phyloP scores from a whole-genome alignment of 2,329 filamentous ascomycete species.

The Paecilomyces sp. region DNA sequence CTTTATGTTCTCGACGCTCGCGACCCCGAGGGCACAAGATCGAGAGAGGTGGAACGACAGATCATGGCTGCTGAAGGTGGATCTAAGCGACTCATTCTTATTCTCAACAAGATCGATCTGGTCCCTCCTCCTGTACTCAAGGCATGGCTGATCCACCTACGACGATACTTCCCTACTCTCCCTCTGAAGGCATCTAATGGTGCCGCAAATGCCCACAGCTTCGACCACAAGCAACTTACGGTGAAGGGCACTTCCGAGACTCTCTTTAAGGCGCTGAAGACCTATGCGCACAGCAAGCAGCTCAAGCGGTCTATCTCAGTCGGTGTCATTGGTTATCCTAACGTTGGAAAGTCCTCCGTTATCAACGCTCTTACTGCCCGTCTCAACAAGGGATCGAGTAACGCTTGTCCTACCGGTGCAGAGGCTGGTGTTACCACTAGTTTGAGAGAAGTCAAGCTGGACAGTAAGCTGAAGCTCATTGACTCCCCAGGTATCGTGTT shows the following conservation, averaged over 20 bases:
- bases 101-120: conserved; percentile 94
- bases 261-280: conserved; percentile 83
- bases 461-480: conserved; percentile 87
- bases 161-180: conserved; percentile 83
- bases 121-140: conserved; percentile 75
- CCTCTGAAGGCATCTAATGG: conserved; percentile 78
- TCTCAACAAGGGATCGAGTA: conserved; percentile 55
- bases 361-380: conserved; percentile 86
- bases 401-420: conserved; percentile 78
- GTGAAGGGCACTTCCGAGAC: conserved; percentile 78
- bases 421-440: conserved; percentile 89
- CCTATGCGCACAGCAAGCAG: conserved; percentile 73
- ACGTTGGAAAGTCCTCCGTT: conserved; percentile 92
- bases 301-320: conserved; percentile 86
- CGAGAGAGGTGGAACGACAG: conserved; percentile 80
- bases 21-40: conserved; percentile 84
- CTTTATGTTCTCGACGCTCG: conserved; percentile 90
- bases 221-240: conserved; percentile 85
- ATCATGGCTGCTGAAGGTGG: conserved; percentile 82
- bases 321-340: conserved; percentile 90
- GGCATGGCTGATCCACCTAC: conserved; percentile 75
- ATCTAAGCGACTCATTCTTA: conserved; percentile 80
- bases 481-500: conserved; percentile 95
- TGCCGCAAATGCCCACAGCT: conserved; percentile 78
- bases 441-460: conserved; percentile 84